Base-by-base conservation (phyloP, 192 early-diverging fungal species). In the Coemansia sp. region DNA sequence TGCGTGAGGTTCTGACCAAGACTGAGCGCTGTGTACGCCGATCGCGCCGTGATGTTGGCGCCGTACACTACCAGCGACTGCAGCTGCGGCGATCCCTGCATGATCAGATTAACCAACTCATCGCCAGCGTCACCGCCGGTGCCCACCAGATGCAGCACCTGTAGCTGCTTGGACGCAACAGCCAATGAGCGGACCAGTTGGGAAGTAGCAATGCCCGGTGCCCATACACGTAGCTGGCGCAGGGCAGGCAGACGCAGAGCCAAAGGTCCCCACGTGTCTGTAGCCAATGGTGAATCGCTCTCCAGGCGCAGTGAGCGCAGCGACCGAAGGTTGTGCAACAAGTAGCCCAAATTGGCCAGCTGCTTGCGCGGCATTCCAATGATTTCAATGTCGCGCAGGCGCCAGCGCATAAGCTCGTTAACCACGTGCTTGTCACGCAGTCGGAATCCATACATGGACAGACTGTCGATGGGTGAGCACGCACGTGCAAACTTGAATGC, bases 331-430 rank as follows among this genome's bases (percentile, higher is more conserved):
- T 57, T 64, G 56, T 58, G 60, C 25, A 78, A 56, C 22, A 73
- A 61, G 17, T 66, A 69, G 37, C 76, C 67, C 38, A 78, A 66
- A 45, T 65, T 69, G 5, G 66, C 66, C 63, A 78, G 64, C 32
- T 66, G 76, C 66, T 72, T 69, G 56, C 70, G 70, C 27, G 76
- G 76, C 70, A 73, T 68, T 22, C 76, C 76, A 39, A 77, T 65
- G 7, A 78, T 69, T 48, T 72, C 66, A 50, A 78, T 56, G 49
- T 78, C 70, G 56, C 66, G 76, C 70, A 78, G 45, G 27, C 62
- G 67, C 76, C 70, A 72, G 66, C 76, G 76, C 76, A 78, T 72
- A 55, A 78, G 52, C 21, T 78, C 76, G 32, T 66, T 69, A 22
- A 69, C 56, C 32, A 78, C 63, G 49, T 78, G 47, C 60, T 78